A percentile compares a stretch with the other conserved stretches of the same genome.
Evolutionary conservation across 2,329 filamentous ascomycete species (phyloP).

Genomic region (Arthrobotrys conoides): DNA sequence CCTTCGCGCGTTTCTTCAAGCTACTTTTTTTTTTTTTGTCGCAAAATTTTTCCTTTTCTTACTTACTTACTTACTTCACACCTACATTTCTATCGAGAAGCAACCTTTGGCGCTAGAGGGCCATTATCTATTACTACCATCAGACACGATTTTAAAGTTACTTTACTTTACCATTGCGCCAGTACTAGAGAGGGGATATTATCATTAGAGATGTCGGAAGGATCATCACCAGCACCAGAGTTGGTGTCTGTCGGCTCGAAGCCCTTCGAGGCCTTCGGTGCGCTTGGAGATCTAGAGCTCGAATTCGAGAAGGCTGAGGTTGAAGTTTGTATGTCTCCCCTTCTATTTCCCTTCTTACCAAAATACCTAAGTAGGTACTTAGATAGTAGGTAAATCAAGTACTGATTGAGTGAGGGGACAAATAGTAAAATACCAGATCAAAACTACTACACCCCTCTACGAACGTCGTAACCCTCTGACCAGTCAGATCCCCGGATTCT

Average conservation of each 20-base stretch:
- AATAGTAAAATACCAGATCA: slow-evolving; percentile 80
- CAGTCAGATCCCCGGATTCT: slow-evolving; percentile 85
- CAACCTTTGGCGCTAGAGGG: no score
- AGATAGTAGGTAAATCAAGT: neutral
- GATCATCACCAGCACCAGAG: slow-evolving; percentile 42
- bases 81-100: neutral
- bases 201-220: slow-evolving; percentile 43
- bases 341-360: slow-evolving; percentile 24
- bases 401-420: neutral
- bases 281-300: slow-evolving; percentile 83
- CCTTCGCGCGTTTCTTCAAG: neutral
- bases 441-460: slow-evolving; percentile 79
- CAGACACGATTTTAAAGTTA: no score
- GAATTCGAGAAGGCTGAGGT: slow-evolving; percentile 87
- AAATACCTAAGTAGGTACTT: neutral
- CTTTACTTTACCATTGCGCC: neutral
- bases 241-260: slow-evolving; percentile 63
- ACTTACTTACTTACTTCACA: no score
- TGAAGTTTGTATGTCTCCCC: slow-evolving; percentile 79
- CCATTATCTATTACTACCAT: no score
- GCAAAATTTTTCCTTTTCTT: neutral
- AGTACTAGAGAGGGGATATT: neutral
- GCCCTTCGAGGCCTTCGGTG: slow-evolving; percentile 76
- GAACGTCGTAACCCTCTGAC: slow-evolving; percentile 80
- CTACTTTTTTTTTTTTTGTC: slow-evolving; percentile 4